Conservation (phyloP, 257 asterid genomes). For the Parsonsia alboflavescens region DNA sequence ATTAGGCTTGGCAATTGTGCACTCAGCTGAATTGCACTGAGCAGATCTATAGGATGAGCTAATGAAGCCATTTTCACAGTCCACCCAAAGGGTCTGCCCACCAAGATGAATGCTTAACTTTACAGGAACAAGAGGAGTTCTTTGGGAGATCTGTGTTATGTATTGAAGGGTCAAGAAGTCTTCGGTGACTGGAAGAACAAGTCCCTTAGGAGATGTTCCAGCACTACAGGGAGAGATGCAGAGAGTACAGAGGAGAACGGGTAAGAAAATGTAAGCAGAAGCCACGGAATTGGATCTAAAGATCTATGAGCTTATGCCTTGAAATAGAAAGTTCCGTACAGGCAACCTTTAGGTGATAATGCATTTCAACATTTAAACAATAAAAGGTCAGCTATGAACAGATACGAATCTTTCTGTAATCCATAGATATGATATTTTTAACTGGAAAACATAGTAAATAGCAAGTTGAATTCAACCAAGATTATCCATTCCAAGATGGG, state of each 20-base stretch:
- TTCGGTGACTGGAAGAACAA: constrained; percentile 27
- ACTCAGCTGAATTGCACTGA: constrained; percentile 8
- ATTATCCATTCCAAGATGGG: no score
- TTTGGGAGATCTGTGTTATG: constrained; percentile 19
- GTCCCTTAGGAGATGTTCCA: constrained; percentile 19
- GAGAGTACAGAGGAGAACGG: not conserved
- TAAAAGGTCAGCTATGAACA: not conserved
- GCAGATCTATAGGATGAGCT: constrained; percentile 22
- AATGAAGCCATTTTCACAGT: constrained; percentile 24
- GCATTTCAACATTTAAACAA: constrained; percentile 1
- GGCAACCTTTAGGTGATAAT: not conserved
- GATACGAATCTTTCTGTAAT: not conserved
- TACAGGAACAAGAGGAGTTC: constrained; percentile 29
- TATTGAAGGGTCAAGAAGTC: constrained; percentile 24
- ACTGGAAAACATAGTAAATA: no score
- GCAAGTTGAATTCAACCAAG: no score
- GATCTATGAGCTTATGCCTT: not conserved
- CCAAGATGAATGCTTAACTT: constrained; percentile 32
- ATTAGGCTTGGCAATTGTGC: constrained; percentile 19
- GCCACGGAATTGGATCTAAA: not conserved
- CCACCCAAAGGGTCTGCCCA: constrained; percentile 31
- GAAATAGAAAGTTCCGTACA: not conserved
- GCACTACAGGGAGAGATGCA: constrained; percentile 10
- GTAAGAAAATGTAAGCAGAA: not conserved
- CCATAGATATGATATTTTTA: no score